A percentile compares a stretch with the other conserved stretches of the same genome.
Evolutionary conservation across 257 asterid genomes (phyloP).

Genomic region (Solanum pimpinellifolium): DNA sequence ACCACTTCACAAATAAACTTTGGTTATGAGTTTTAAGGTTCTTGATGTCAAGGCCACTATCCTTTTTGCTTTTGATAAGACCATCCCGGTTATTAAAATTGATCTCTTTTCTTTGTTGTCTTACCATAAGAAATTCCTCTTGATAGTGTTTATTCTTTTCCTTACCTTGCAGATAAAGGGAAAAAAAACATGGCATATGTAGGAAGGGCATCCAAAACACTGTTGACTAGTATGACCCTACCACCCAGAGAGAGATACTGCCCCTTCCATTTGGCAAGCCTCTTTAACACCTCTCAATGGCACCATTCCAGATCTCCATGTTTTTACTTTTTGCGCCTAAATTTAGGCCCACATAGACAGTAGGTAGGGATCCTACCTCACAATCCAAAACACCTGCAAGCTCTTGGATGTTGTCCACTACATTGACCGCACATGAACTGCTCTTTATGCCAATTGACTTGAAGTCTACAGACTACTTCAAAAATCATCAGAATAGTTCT

Average conservation of each 20-base stretch:
- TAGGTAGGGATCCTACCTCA: background rate
- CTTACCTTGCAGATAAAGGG: background rate
- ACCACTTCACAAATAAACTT: background rate
- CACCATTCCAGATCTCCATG: background rate
- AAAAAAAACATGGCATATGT: background rate
- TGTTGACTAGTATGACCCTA: background rate
- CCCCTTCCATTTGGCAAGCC: background rate
- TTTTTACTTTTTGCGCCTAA: background rate
- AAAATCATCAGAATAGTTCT: background rate
- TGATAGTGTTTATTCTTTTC: background rate
- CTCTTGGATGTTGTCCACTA: background rate
- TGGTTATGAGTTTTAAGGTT: background rate
- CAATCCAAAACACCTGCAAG: background rate
- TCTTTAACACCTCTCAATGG: background rate
- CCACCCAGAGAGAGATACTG: background rate
- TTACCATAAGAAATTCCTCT: background rate
- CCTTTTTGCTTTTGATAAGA: background rate
- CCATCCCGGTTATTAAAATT: background rate
- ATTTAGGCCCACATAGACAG: background rate
- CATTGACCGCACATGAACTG: background rate
- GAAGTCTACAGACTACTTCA: background rate
- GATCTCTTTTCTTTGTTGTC: background rate
- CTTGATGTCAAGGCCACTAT: background rate
- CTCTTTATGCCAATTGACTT: background rate
- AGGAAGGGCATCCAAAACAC: background rate